Conservation (phyloP, 257 asterid genomes). For the Solanum dulcamara region DNA sequence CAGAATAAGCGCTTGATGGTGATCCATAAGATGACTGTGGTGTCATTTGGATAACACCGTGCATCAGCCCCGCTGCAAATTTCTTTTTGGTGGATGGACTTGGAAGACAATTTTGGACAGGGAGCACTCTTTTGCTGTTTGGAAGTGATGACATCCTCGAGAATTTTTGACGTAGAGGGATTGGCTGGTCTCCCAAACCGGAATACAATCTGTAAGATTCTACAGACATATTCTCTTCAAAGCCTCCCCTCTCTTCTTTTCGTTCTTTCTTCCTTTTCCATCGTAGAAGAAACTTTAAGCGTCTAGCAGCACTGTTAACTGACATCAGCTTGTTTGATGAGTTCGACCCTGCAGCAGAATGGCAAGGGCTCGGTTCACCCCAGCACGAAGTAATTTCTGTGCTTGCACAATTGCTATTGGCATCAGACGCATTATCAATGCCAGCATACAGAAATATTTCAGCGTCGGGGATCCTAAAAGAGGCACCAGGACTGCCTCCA, state of each 20-base stretch:
- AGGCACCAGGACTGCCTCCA: conserved; percentile 73
- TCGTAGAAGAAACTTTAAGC: conserved; percentile 40
- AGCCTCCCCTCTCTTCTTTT: not conserved
- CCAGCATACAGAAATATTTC: conserved; percentile 56
- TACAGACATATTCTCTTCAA: conserved; percentile 26
- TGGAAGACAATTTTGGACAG: conserved; percentile 21
- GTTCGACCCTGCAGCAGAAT: conserved; percentile 8
- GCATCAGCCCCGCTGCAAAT: conserved; percentile 41
- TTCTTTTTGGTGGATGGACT: conserved; percentile 56
- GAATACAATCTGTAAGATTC: conserved; percentile 15
- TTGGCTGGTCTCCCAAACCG: conserved; percentile 22
- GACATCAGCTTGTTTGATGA: conserved; percentile 26
- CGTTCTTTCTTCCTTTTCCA: conserved; percentile 26
- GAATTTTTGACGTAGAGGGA: conserved; percentile 59
- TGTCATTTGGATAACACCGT: conserved; percentile 44
- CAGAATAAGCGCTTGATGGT: conserved; percentile 44
- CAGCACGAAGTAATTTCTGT: conserved; percentile 30
- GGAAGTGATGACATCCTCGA: conserved; percentile 33
- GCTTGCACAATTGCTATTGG: conserved; percentile 26
- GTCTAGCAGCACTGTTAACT: conserved; percentile 27
- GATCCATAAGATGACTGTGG: conserved; percentile 34
- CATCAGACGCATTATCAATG: conserved; percentile 24
- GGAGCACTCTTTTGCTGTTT: conserved; percentile 36
- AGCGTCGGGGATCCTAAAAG: conserved; percentile 61
- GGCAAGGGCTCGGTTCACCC: conserved; percentile 33